These are phyloP conservation scores for Pyrenophora seminiperda DNA, from an alignment of 2,329 filamentous ascomycete genomes.

Conservation along the genomic window DNA sequence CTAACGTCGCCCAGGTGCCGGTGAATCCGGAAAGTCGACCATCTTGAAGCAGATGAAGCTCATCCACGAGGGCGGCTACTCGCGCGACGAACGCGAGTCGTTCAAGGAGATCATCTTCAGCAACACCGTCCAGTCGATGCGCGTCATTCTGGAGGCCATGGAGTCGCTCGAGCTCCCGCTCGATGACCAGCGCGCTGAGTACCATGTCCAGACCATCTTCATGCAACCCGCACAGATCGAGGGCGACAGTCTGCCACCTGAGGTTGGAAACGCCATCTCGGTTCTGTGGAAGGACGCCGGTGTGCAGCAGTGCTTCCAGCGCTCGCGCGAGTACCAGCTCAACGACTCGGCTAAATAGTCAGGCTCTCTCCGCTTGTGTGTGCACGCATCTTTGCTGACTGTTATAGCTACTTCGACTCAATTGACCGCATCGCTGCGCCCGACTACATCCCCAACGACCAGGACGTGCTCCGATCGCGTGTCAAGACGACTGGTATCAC, in stretches of 20 bases:
- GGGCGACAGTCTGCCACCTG: conserved; percentile 89
- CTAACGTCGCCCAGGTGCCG: conserved; percentile 70
- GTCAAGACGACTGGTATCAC: conserved; percentile 98
- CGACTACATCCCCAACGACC: conserved; percentile 93
- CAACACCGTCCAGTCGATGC: conserved; percentile 73
- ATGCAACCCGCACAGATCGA: conserved; percentile 98
- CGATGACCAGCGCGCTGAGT: conserved; percentile 90
- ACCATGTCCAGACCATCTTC: conserved; percentile 98
- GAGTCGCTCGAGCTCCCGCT: conserved; percentile 77
- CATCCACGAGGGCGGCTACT: conserved; percentile 98
- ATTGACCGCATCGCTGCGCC: conserved; percentile 87
- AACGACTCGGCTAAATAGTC: conserved; percentile 97
- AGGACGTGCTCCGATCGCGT: conserved; percentile 93
- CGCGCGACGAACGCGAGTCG: conserved; percentile 78
- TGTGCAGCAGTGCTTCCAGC: conserved; percentile 93
- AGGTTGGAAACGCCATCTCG: conserved; percentile 91
- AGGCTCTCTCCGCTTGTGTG: conserved; percentile 48
- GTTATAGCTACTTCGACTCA: conserved; percentile 86
- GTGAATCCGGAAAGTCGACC: conserved; percentile 96
- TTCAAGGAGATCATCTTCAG: conserved; percentile 76
- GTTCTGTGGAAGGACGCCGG: conserved; percentile 91
- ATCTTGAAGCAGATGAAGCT: conserved; percentile 99
- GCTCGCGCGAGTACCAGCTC: conserved; percentile 92
- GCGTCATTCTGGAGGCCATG: conserved; percentile 72
- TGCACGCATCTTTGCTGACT: conserved; percentile 23